These are phyloP conservation scores for Umbelopsis ramanniana DNA, from an alignment of 192 early-diverging fungal species.

Conservation along the genomic window DNA sequence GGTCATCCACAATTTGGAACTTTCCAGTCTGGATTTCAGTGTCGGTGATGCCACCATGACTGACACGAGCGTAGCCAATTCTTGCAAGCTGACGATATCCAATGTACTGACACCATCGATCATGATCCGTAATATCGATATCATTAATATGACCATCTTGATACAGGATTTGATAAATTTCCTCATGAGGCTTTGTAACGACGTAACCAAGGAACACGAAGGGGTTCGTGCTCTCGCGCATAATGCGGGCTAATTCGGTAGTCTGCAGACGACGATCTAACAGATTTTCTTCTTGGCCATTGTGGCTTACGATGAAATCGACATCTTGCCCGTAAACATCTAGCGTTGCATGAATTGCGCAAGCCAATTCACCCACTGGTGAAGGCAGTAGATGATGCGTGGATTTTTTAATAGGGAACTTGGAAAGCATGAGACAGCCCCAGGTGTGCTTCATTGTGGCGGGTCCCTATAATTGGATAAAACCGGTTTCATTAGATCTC, in stretches of 20 bases:
- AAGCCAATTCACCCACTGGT: slow-evolving; percentile 80
- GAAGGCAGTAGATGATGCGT: slow-evolving; percentile 79
- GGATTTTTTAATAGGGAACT: slow-evolving; percentile 80
- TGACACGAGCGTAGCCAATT: slow-evolving; percentile 74
- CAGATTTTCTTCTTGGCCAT: slow-evolving; percentile 81
- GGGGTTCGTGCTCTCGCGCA: slow-evolving; percentile 73
- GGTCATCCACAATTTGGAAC: slow-evolving; percentile 63
- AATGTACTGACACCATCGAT: slow-evolving; percentile 87
- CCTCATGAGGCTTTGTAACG: slow-evolving; percentile 70
- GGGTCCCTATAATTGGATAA: slow-evolving; percentile 54
- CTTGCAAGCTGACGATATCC: slow-evolving; percentile 78
- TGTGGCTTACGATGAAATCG: slow-evolving; percentile 83
- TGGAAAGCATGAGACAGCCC: slow-evolving; percentile 85
- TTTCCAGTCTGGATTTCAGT: slow-evolving; percentile 85
- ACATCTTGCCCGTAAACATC: slow-evolving; percentile 80
- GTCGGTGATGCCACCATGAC: slow-evolving; percentile 81
- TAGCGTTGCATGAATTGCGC: slow-evolving; percentile 85
- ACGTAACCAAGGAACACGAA: slow-evolving; percentile 84
- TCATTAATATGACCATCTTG: slow-evolving; percentile 72
- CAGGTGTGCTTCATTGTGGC: slow-evolving; percentile 87
- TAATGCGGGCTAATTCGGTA: slow-evolving; percentile 76
- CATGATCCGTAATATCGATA: slow-evolving; percentile 74
- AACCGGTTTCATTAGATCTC: neutral
- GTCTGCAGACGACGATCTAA: slow-evolving; percentile 78
- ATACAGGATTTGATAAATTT: slow-evolving; percentile 67